These are phyloP conservation scores for Blepharisma stoltei DNA, from an alignment of 73 alveolate genomes.

Conservation along the genomic window DNA sequence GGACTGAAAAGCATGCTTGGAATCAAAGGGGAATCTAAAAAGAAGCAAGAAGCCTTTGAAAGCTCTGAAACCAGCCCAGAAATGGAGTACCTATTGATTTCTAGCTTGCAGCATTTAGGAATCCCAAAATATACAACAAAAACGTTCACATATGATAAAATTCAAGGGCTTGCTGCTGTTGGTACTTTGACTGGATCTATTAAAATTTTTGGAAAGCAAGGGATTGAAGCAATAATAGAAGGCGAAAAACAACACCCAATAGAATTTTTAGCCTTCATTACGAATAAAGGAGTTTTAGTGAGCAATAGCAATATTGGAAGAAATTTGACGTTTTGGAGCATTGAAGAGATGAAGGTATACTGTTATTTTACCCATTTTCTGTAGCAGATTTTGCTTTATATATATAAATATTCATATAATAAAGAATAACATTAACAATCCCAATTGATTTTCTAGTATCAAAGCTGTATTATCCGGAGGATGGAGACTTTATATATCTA, in stretches of 20 bases:
- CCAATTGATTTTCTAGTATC: constrained; percentile 7
- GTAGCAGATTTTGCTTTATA: no score
- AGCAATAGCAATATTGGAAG: not conserved
- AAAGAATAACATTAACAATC: not conserved
- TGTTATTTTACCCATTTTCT: no score
- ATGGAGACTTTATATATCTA: not conserved
- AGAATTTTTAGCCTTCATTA: not conserved
- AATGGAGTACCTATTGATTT: not conserved
- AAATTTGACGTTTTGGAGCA: not conserved
- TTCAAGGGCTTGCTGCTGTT: constrained; percentile 8
- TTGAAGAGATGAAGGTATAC: not conserved
- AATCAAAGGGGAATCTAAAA: not conserved
- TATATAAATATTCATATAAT: no score
- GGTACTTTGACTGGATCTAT: constrained; percentile 10
- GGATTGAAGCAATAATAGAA: constrained; percentile 1
- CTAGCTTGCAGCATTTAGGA: not conserved
- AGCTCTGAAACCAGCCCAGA: constrained; percentile 10
- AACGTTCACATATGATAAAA: not conserved
- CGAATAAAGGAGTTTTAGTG: constrained; percentile 7
- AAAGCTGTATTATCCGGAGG: not conserved
- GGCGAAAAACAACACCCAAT: constrained; percentile 7
- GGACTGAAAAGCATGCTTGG: constrained; percentile 17
- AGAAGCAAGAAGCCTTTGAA: constrained; percentile 15
- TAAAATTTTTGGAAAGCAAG: constrained; percentile 17
- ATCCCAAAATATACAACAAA: not conserved